Base-by-base conservation (phyloP, 345 rosid genomes). In the Citrus cavaleriei region DNA sequence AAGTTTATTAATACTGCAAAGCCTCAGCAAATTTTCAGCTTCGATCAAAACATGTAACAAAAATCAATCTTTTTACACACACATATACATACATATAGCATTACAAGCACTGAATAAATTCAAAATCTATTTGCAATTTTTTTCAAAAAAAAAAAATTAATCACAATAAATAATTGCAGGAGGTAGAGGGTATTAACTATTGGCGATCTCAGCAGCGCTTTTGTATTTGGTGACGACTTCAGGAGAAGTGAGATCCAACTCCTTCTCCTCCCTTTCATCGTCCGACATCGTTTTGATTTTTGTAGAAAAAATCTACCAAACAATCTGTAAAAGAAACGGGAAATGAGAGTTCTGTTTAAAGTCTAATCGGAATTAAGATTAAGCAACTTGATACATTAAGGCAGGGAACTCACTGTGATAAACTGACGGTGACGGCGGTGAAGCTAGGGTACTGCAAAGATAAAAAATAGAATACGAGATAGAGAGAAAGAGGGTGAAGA, bases 191-290 rank as follows among this genome's bases (percentile, higher is more conserved):
- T 28, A 70, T 38, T 89, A 79, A 97, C 98, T 94, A 89, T 97
- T 97, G 74, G 88, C 93, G 81, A 94, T 94, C 81, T 94, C 99
- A 32, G 99, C 94, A 34, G 99, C 99, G 87, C 83, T 84, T 83
- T 97, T 97, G 91, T 94, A 97, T 79, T 94, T 94, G 81, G 98
- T 97, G 83, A 97, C 93, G 40, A 93, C 98, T 80, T 97, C 99
- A 70, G 95, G 90, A 80, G 97, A 90, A 73, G 89, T 84, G 85
- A 97, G 97, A 92, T 95, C 97, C 88, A 94, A 68, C 91, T 97
- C 98, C 91, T 87, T 96, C 97, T 92, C 98, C 86, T 94, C 98
- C 84, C 98, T 85, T 72, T 94, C 99, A 4, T 97, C 99, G 86
- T 97, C 99, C 65, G 99, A 97, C 97, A 94, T 97, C 87, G 89